Conservation (phyloP, 495 filamentous ascomycete genomes). For the Lophiotrema nucula region DNA sequence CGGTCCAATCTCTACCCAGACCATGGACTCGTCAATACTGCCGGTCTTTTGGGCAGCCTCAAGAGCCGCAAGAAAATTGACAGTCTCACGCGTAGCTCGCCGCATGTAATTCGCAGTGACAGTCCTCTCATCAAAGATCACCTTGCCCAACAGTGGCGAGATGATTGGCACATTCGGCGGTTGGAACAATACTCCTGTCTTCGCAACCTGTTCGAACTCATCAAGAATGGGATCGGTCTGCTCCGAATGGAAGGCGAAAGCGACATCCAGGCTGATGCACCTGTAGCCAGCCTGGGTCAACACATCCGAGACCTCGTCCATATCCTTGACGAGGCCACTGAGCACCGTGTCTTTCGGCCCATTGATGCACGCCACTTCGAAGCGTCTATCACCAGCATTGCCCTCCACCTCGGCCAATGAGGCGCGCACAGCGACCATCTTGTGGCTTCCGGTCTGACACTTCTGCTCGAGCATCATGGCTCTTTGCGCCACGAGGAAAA, state of each 20-base stretch:
- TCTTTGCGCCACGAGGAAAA: constrained; percentile 43
- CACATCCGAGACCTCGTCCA: constrained; percentile 10
- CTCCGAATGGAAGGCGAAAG: constrained; percentile 48
- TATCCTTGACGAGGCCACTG: constrained; percentile 45
- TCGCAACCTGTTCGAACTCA: constrained; percentile 19
- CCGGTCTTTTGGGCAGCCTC: constrained; percentile 49
- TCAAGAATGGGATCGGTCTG: constrained; percentile 37
- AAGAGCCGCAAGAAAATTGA: constrained; percentile 69
- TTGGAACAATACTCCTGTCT: constrained; percentile 12
- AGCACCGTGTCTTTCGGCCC: constrained; percentile 52
- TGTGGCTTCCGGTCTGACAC: constrained; percentile 41
- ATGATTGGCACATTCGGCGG: constrained; percentile 35
- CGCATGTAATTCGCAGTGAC: constrained; percentile 56
- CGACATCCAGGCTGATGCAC: constrained; percentile 59
- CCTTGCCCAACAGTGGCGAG: constrained; percentile 31
- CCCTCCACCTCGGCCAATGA: constrained; percentile 35
- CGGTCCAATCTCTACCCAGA: constrained; percentile 38
- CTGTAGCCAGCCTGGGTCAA: constrained; percentile 56
- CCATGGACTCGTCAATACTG: constrained; percentile 21
- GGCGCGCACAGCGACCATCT: constrained; percentile 54
- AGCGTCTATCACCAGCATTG: constrained; percentile 35
- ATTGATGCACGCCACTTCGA: constrained; percentile 56
- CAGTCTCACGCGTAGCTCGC: constrained; percentile 66
- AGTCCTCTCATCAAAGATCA: constrained; percentile 21
- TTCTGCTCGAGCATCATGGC: constrained; percentile 38